Evolutionary conservation across 1,139 yeast species (phyloP), one percentile per base, ranked within the genome.

Genomic region (Saccharomyces hybrid): DNA sequence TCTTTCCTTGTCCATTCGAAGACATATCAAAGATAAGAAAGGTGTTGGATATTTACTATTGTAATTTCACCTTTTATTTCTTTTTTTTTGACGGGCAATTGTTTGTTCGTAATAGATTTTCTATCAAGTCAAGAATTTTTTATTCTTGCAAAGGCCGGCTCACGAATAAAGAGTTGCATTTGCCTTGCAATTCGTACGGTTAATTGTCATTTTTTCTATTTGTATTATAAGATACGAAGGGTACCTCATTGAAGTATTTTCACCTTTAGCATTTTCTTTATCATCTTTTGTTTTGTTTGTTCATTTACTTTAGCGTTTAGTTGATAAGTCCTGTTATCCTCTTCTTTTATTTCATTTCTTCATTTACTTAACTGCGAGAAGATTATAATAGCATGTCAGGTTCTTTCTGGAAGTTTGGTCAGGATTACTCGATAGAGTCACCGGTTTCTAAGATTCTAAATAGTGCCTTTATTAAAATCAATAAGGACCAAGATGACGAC

Each of bases 371-470:
- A 13, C 20, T 5, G 9, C 23, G 26, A 8, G 6, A 38, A 16
- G 8, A 23, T 20, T 42, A 38, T 14, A 50, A 14, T 51, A 58
- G 41, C 53, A 84, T 84, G 90, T 83, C 89, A 5, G 85, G 87
- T 42, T 79, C 90, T 50, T 89, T 89, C 70, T 89, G 96, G 96
- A 84, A 88, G 70, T 85, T 87, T 70, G 87, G 89, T 55, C 85
- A 84, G 69, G 90, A 88, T 58, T 86, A 86, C 69, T 81, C 88
- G 53, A 82, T 88, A 53, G 79, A 83, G 50, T 83, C 89, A 13
- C 81, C 85, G 58, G 83, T 90, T 56, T 83, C 88, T 38, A 38
- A 38, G 25, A 38, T 29, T 51, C 20, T 25, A 20, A 38, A 20
- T 5, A 51, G 42, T 41, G 42, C 41, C 49, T 31, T 20, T 16